These are phyloP conservation scores for Phylloporus sp. DNA, from an alignment of 768 basidiomycete genomes.

Conservation along the genomic window DNA sequence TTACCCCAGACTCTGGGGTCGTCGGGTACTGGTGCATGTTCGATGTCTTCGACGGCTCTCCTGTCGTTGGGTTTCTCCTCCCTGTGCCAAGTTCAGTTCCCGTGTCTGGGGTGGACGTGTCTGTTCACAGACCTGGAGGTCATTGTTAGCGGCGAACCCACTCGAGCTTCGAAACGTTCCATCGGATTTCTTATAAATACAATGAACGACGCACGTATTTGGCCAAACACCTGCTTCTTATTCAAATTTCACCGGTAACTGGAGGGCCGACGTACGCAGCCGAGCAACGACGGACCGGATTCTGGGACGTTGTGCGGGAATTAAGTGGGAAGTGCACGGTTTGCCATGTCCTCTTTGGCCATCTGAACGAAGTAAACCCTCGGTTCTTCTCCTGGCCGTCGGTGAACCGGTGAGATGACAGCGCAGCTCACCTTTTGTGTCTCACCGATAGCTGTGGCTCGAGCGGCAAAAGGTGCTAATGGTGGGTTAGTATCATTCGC, in stretches of 20 bases:
- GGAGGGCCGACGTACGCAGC: neutral
- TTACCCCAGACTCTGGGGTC: conserved; percentile 62
- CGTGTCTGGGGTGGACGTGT: neutral
- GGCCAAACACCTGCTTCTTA: neutral
- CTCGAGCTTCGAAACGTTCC: neutral
- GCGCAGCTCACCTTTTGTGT: no score
- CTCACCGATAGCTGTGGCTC: no score
- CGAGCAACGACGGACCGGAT: neutral
- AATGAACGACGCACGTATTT: conserved; percentile 4
- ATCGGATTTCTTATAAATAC: neutral
- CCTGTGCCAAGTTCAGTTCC: conserved; percentile 2
- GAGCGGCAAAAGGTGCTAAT: no score
- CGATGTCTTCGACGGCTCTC: conserved; percentile 27
- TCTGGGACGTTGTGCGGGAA: neutral
- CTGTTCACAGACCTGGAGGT: conserved; percentile 4
- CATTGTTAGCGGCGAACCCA: conserved; percentile 3
- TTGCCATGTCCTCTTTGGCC: neutral
- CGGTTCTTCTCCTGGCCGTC: no score
- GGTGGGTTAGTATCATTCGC: no score
- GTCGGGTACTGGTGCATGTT: conserved; percentile 45
- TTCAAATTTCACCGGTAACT: neutral
- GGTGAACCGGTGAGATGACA: no score
- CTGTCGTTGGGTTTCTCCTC: neutral
- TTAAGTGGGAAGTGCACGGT: neutral
- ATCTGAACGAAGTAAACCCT: no score